phyloP scores from a whole-genome alignment of 345 rosid species.

The Salix suchowensis region DNA sequence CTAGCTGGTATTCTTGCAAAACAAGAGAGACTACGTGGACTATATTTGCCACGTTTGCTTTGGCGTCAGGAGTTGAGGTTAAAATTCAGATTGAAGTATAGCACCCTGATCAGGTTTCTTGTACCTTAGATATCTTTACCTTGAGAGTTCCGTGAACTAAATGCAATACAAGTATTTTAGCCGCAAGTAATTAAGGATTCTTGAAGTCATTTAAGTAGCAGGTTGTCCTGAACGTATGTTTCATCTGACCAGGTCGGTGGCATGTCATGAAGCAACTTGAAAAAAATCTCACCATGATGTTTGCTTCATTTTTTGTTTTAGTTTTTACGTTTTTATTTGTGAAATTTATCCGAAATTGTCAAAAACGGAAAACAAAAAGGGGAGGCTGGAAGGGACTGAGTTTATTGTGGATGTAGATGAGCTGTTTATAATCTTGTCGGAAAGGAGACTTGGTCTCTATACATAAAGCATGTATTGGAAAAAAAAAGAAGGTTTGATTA shows the following conservation, averaged over 20 bases:
- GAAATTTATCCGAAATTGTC: too few relatives aligned
- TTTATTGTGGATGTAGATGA: too few relatives aligned
- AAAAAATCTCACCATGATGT: neutral
- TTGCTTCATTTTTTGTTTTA: neutral
- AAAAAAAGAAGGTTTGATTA: too few relatives aligned
- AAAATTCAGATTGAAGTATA: neutral
- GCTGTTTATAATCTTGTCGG: too few relatives aligned
- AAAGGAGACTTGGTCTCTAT: too few relatives aligned
- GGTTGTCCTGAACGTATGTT: neutral
- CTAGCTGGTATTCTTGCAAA: too few relatives aligned
- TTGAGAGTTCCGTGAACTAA: neutral
- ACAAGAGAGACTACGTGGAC: too few relatives aligned
- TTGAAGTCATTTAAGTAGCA: neutral
- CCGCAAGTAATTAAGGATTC: neutral
- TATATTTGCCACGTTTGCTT: neutral
- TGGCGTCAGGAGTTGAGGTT: neutral
- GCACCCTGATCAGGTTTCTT: neutral
- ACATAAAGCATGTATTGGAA: too few relatives aligned
- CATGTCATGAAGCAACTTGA: neutral
- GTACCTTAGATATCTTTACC: neutral
- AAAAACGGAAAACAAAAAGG: too few relatives aligned
- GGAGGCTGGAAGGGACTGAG: too few relatives aligned
- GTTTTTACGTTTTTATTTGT: too few relatives aligned
- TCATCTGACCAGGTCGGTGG: neutral
- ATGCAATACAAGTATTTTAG: neutral